Conservation (phyloP, 768 basidiomycete species). For the Tulasnella sp. region DNA sequence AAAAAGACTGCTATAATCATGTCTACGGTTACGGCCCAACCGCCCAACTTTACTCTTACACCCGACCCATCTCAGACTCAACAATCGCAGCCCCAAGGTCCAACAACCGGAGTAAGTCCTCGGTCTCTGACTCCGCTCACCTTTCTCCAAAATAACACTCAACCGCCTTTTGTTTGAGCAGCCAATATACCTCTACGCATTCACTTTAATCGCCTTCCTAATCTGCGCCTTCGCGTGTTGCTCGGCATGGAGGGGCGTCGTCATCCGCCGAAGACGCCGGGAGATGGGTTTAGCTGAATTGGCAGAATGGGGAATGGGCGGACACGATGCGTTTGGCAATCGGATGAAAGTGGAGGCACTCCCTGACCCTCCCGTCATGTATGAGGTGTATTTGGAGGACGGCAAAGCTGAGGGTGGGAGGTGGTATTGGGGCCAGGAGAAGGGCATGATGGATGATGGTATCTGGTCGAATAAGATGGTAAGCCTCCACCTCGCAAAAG, state of each 20-base stretch:
- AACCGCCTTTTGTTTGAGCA: background rate
- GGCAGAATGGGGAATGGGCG: background rate
- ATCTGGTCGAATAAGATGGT: background rate
- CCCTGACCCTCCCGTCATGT: background rate
- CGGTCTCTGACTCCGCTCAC: background rate
- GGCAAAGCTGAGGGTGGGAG: background rate
- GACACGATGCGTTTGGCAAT: background rate
- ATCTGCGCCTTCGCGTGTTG: background rate
- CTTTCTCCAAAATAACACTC: background rate
- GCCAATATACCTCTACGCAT: conserved; percentile 7
- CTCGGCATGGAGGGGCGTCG: background rate
- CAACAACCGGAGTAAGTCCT: background rate
- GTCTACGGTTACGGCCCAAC: background rate
- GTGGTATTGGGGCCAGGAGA: background rate
- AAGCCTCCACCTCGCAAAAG: background rate
- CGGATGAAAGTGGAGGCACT: background rate
- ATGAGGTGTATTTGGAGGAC: background rate
- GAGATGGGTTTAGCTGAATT: background rate
- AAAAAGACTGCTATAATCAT: background rate
- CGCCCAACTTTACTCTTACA: background rate
- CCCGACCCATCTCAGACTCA: background rate
- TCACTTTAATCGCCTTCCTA: background rate
- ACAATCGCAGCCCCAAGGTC: background rate
- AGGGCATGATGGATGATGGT: background rate
- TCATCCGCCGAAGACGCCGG: background rate